Conservation (phyloP, 305 asterid species). For the Fraxinus platypoda region DNA sequence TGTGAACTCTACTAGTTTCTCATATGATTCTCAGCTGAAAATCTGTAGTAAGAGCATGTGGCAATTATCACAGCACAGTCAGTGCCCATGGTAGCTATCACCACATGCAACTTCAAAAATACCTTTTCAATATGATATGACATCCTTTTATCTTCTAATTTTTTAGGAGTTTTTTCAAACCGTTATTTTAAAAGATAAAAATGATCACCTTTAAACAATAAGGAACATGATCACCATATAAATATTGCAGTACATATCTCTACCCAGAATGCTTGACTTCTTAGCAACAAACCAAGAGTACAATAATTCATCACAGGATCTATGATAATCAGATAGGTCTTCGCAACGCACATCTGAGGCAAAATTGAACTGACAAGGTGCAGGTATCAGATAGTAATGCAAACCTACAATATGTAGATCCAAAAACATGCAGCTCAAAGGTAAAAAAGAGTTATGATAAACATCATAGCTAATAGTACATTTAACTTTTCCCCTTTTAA, state of each 20-base stretch:
- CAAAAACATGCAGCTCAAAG: neutral
- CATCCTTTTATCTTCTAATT: neutral
- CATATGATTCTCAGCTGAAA: neutral
- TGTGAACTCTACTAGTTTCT: neutral
- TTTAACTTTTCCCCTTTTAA: neutral
- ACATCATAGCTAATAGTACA: neutral
- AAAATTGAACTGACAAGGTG: neutral
- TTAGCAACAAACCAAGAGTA: conserved; percentile 1
- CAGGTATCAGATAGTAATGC: neutral
- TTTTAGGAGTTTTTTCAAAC: neutral
- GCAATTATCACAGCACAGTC: neutral
- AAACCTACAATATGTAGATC: conserved; percentile 9
- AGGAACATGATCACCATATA: neutral
- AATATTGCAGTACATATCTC: neutral
- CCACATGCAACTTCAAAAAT: neutral
- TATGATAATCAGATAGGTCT: neutral
- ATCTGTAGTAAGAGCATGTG: neutral
- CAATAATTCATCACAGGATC: neutral
- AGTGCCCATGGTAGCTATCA: neutral
- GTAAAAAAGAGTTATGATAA: neutral
- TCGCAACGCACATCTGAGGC: neutral
- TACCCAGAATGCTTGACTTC: neutral
- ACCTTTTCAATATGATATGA: neutral
- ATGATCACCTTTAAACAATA: neutral
- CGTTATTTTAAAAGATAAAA: neutral